phyloP scores from a whole-genome alignment of 768 basidiomycete genomes.

The Boletus pseudopeckii region DNA sequence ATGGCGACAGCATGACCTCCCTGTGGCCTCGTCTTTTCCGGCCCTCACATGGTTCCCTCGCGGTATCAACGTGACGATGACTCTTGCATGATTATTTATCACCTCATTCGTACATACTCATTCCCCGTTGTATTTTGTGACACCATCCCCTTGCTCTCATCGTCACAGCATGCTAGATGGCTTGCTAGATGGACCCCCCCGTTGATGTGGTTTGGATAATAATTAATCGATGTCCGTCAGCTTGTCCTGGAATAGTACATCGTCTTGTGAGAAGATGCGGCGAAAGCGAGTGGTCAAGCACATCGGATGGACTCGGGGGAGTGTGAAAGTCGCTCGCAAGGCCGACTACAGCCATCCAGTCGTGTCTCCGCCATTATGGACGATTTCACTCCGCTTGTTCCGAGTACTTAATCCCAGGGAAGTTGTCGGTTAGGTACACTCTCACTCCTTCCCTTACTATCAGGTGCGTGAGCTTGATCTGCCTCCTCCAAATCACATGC shows the following conservation, averaged over 20 bases:
- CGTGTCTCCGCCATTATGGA: background rate
- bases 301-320: constrained; percentile 9
- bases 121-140: constrained; percentile 7
- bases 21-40: constrained; percentile 10
- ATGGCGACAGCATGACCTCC: constrained; percentile 66
- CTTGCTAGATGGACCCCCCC: constrained; percentile 7
- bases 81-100: constrained; percentile 28
- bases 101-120: constrained; percentile 19
- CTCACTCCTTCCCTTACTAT: background rate
- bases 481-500: constrained; percentile 21
- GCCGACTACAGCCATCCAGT: no score
- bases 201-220: constrained; percentile 15
- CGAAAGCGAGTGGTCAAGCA: no score
- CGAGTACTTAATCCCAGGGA: constrained; percentile 3
- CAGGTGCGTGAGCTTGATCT: background rate
- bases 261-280: background rate
- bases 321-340: background rate
- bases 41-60: constrained; percentile 9
- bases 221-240: constrained; percentile 14
- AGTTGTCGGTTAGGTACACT: no score
- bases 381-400: background rate
- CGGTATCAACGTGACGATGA: constrained; percentile 21
- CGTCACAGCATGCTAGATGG: constrained; percentile 14
- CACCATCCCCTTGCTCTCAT: background rate
- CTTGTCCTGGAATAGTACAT: no score